Evolutionary conservation across 208 protist species (phyloP).

Genomic region (Trypanosoma scelopori): DNA sequence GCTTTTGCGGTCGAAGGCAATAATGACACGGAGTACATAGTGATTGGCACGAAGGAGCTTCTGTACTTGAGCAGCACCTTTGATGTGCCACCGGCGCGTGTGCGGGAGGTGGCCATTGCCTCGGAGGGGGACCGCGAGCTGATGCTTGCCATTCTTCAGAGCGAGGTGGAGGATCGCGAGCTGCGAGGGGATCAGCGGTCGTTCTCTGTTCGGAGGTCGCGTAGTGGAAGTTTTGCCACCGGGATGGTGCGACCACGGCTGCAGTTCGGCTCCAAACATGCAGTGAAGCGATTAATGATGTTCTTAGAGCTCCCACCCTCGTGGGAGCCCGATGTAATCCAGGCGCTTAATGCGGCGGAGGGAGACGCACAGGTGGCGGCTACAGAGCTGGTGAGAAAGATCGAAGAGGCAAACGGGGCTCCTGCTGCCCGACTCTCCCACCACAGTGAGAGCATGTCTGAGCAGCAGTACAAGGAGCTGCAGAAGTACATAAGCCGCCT

Average conservation of each 20-base stretch:
- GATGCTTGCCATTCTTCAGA: slow-evolving; percentile 57
- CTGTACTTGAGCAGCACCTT: slow-evolving; percentile 42
- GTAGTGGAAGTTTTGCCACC: background rate
- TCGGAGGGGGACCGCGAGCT: slow-evolving; percentile 61
- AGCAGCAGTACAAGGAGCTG: slow-evolving; percentile 31
- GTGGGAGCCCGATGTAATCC: slow-evolving; percentile 58
- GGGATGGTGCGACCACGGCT: slow-evolving; percentile 12
- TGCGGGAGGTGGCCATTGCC: slow-evolving; percentile 58
- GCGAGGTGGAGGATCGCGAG: slow-evolving; percentile 34
- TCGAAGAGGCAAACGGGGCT: slow-evolving; percentile 30
- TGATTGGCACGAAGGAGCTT: slow-evolving; percentile 56
- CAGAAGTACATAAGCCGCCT: slow-evolving; percentile 30
- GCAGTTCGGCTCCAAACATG: slow-evolving; percentile 55
- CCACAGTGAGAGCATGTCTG: slow-evolving; percentile 29
- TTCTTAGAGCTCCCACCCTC: slow-evolving; percentile 46
- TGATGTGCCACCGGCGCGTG: slow-evolving; percentile 38
- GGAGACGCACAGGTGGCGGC: slow-evolving; percentile 61
- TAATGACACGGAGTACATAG: slow-evolving; percentile 16
- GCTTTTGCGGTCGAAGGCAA: background rate
- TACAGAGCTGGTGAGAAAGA: slow-evolving; percentile 31
- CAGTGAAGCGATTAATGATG: slow-evolving; percentile 52
- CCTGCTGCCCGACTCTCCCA: slow-evolving; percentile 6
- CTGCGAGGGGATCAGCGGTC: slow-evolving; percentile 19
- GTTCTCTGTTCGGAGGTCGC: slow-evolving; percentile 12
- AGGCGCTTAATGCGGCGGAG: slow-evolving; percentile 58